Evolutionary conservation across 495 filamentous ascomycete genomes (phyloP), one percentile per base, ranked within the genome.

Genomic region (Mycothermus thermophilus): DNA sequence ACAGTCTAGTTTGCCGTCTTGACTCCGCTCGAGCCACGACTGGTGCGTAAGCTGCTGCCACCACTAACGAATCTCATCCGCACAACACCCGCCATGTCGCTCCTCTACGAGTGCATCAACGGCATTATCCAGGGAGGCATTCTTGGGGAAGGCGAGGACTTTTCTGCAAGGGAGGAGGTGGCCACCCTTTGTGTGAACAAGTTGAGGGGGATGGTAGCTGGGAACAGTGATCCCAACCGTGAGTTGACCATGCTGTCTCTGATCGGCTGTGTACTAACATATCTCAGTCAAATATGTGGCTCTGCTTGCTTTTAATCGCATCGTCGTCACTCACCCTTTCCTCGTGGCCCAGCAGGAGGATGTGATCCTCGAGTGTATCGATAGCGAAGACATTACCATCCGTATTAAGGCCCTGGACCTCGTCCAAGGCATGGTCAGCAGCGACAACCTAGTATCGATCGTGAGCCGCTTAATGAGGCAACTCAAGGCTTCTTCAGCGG

Each of bases 41-140:
- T 97, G 8, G 76, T 92, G 14, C 80, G 81, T 36, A 97, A 97
- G 54, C 66, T 97, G n/a, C 62, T 95, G 9, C 84, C 87, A n/a
- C 92, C 90, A 12, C 64, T 97, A 35, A 92, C 84, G 1, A 83
- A 80, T 43, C 76, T 97, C 13, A 96, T 97, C 42, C 77, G 79
- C 43, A 93, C 86, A 2, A 96, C 92, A 1, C 77, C 82, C 17
- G 92, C 90, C 7, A 97, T 94, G 90, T 95, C 88, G 4, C 59
- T 97, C 12, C 62, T 96, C 4, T 97, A 97, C 38, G 90, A 97
- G 54, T 97, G 92, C 48, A 94, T 97, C 49, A 95, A 93, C 57
- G 92, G 90, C 13, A 88, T 97, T 40, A 93, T 97, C 23, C 85
- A 93, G 53, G 92, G 90, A 8, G 90, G 90, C 1, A 92, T 97